Percentiles rank a stretch among this genome's conserved stretches.
Evolutionary conservation across 1,284 basidiomycete species (phyloP).

Genomic region (Sanghuangporus weigelae): DNA sequence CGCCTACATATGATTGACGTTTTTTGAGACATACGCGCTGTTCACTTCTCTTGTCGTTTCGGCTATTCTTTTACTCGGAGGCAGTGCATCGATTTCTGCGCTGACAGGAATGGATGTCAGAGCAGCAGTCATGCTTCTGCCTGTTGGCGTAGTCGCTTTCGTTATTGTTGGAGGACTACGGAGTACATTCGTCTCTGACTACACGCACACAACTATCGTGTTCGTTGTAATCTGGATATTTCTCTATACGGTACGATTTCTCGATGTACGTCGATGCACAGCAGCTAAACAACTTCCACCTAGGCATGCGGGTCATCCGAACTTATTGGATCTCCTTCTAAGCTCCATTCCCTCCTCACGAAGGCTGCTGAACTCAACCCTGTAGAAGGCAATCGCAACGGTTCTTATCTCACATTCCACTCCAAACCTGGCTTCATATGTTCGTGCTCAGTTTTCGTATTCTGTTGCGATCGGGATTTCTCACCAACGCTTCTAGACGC

Average conservation of each 20-base stretch:
- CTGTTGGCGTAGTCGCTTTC: constrained; percentile 47
- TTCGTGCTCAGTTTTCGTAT: constrained; percentile 20
- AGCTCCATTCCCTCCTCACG: constrained; percentile 56
- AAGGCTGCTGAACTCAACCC: constrained; percentile 43
- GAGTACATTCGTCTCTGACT: constrained; percentile 51
- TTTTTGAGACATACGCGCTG: constrained; percentile 38
- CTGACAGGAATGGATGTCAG: constrained; percentile 82
- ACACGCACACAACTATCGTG: constrained; percentile 44
- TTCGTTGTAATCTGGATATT: constrained; percentile 45
- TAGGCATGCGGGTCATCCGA: constrained; percentile 41
- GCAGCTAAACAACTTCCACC: neutral
- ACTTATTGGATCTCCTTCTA: constrained; percentile 52
- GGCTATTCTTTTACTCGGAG: constrained; percentile 43
- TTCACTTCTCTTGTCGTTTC: constrained; percentile 12
- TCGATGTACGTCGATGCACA: neutral
- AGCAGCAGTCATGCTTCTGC: constrained; percentile 77
- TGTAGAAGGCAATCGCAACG: constrained; percentile 59
- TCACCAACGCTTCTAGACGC: constrained; percentile 3
- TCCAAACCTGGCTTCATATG: constrained; percentile 51
- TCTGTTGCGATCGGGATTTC: neutral
- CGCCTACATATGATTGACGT: constrained; percentile 34
- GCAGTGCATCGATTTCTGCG: constrained; percentile 72
- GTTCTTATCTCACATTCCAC: constrained; percentile 69
- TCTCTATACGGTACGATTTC: constrained; percentile 25
- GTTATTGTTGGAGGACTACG: constrained; percentile 55